Evolutionary conservation across 495 filamentous ascomycete genomes (phyloP), one percentile per base, ranked within the genome.

Genomic region (Podospora conica): DNA sequence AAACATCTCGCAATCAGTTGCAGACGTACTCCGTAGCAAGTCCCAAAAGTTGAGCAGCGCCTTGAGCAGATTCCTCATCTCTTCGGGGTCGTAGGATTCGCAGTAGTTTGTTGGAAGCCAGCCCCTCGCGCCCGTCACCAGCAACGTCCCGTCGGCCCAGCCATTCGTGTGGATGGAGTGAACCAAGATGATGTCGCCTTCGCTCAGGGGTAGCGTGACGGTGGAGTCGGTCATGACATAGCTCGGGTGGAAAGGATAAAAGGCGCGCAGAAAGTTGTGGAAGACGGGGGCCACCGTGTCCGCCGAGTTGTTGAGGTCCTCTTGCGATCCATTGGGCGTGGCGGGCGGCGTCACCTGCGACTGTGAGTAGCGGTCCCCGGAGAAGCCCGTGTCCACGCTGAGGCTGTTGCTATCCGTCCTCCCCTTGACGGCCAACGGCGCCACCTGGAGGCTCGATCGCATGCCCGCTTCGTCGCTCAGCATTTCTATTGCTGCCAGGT

Each of bases 41-140:
- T 98, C 95, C 91, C 93, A 98, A 65, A 98, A 92, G 68, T 92
- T 89, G 9, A 93, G 87, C 73, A 97, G 79, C 2, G 95, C 93
- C 66, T 91, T 91, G 25, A 99, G 82, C 29, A 98, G 83, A 65
- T 86, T 90, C 65, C 88, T 87, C 83, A 97, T 94, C 60, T 91
- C 86, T 22, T 91, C 82, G 57, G 92, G 89, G 67, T 96, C 91
- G 75, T 97, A 99, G 11, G 91, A 85, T 74, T 97, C 92, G 80
- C 96, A 99, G 75, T 98, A 98, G 76, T 99, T 99, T 3, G 96
- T 98, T 28, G 96, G 96, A 65, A 99, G 80, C 96, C 96, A 99
- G 64, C 96, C 96, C 70, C 96, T 86, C 64, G 89, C 89, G 20
- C 94, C 95, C 12, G 91, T 90, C 61, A 90, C 84, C 61, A 99